Conservation (phyloP, 2,329 filamentous ascomycete genomes). For the Harringtonia lauricola region DNA sequence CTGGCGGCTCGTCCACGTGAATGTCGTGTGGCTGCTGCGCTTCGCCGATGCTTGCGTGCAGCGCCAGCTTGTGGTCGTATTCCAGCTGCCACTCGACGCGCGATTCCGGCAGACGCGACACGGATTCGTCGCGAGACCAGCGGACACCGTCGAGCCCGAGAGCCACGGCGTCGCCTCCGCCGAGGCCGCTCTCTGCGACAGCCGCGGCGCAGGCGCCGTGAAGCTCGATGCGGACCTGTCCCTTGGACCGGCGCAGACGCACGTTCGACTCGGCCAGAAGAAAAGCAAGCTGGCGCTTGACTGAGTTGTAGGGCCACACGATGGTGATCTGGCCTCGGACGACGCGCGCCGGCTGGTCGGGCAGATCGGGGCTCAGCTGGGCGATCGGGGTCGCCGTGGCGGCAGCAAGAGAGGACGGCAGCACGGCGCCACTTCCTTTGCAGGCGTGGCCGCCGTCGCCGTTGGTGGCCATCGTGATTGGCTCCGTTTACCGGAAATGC, state of each 20-base stretch:
- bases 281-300: constrained; percentile 62
- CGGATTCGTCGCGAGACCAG: constrained; percentile 46
- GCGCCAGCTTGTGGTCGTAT: constrained; percentile 37
- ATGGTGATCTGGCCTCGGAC: constrained; percentile 70
- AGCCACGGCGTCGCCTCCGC: constrained; percentile 66
- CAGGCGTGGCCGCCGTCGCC: constrained; percentile 7
- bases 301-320: constrained; percentile 82
- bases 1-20: constrained; percentile 36
- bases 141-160: constrained; percentile 58
- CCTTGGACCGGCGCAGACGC: constrained; percentile 62
- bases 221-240: constrained; percentile 74
- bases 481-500: background rate
- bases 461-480: background rate
- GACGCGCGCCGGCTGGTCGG: constrained; percentile 25
- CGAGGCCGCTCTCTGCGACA: constrained; percentile 54
- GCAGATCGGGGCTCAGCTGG: constrained; percentile 37
- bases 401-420: constrained; percentile 7
- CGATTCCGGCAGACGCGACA: constrained; percentile 35
- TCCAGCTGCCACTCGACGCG: constrained; percentile 48
- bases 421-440: background rate
- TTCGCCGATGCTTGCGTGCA: constrained; percentile 37
- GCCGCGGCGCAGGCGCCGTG: constrained; percentile 57
- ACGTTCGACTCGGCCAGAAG: constrained; percentile 79
- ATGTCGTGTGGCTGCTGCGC: constrained; percentile 36
- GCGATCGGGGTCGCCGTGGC: constrained; percentile 33